Evolutionary conservation across 257 asterid genomes (phyloP).

Genomic region (Salvia rosmarinus): DNA sequence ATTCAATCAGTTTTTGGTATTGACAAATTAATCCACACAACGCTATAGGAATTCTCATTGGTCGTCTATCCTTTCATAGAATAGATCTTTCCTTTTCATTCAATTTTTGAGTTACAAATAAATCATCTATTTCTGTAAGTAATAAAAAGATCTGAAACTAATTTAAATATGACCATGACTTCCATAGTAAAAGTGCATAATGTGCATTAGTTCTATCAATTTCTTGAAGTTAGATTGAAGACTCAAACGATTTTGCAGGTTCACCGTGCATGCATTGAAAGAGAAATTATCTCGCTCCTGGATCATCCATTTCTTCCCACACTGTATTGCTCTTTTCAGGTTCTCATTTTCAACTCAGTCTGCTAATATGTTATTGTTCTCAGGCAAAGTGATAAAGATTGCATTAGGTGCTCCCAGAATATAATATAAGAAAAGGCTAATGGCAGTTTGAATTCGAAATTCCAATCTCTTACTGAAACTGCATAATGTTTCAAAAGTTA

Average conservation of each 20-base stretch:
- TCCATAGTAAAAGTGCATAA: neutral
- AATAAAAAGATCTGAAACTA: neutral
- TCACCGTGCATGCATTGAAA: slow-evolving; percentile 94
- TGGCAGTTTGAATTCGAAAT: neutral
- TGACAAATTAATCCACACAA: too few species aligned
- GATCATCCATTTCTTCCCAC: slow-evolving; percentile 99
- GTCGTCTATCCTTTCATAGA: neutral
- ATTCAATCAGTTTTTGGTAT: too few species aligned
- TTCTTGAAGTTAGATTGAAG: slow-evolving; percentile 11
- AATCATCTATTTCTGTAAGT: neutral
- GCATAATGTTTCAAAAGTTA: neutral
- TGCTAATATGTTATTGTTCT: neutral
- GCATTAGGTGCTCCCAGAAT: slow-evolving; percentile 16
- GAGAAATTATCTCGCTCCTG: slow-evolving; percentile 84
- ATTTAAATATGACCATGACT: slow-evolving; percentile 2
- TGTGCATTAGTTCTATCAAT: slow-evolving; percentile 3
- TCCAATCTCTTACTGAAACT: neutral
- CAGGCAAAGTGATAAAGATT: slow-evolving; percentile 5
- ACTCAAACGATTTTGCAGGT: slow-evolving; percentile 59
- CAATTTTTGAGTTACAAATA: neutral
- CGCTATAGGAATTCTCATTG: neutral
- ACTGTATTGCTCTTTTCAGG: slow-evolving; percentile 92
- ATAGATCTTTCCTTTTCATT: neutral
- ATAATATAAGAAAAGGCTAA: neutral
- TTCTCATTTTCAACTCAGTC: slow-evolving; percentile 38